Percentiles rank a stretch among this genome's conserved stretches.
phyloP scores from a whole-genome alignment of 1,284 basidiomycete genomes.

The Macrocybe sp. region DNA sequence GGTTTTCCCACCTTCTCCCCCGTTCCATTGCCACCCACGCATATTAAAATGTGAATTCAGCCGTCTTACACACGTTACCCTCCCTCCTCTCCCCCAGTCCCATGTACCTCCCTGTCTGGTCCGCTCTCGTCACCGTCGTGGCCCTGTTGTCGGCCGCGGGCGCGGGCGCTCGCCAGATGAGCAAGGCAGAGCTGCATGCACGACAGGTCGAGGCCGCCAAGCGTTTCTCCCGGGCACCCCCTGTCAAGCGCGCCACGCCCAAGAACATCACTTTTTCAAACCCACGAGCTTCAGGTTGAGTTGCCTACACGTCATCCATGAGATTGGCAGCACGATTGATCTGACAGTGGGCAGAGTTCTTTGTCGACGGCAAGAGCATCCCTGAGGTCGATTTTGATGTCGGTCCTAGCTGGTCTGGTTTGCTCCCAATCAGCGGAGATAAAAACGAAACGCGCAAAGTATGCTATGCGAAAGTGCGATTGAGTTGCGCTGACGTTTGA shows the following conservation, averaged over 20 bases:
- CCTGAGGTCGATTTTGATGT: constrained; percentile 70
- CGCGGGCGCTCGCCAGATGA: constrained; percentile 22
- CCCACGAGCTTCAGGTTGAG: constrained; percentile 55
- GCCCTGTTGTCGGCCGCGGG: constrained; percentile 2
- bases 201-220: constrained; percentile 37
- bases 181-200: constrained; percentile 32
- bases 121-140: constrained; percentile 8
- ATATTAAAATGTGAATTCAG: no score
- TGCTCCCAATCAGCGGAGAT: constrained; percentile 62
- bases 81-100: neutral
- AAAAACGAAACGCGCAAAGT: constrained; percentile 65
- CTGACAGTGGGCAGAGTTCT: constrained; percentile 46
- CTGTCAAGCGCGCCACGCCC: constrained; percentile 16
- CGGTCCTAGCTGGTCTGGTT: constrained; percentile 71
- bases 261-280: constrained; percentile 72
- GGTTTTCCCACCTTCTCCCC: no score
- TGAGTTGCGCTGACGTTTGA: constrained; percentile 1
- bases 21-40: no score
- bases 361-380: constrained; percentile 61
- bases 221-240: constrained; percentile 24
- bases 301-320: constrained; percentile 4
- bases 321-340: neutral
- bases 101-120: constrained; percentile 11
- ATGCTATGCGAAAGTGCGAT: neutral
- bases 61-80: neutral